Evolutionary conservation across 2,329 filamentous ascomycete genomes (phyloP).

Genomic region (Chaetomium olivaceum): DNA sequence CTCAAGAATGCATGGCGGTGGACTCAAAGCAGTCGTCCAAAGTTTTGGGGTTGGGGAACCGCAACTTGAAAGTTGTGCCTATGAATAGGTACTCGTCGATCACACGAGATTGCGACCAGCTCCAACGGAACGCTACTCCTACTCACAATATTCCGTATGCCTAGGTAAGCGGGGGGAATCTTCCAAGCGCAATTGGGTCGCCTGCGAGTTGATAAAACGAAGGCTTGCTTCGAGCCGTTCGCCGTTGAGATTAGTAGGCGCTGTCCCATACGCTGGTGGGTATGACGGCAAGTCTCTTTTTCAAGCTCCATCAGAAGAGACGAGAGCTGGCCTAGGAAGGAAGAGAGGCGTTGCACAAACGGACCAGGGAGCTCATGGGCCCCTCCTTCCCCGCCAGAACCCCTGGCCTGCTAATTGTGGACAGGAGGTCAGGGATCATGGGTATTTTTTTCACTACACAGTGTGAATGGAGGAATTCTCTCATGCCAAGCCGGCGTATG

Average conservation of each 20-base stretch:
- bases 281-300: background rate
- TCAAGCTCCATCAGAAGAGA: background rate
- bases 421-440: background rate
- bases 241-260: background rate
- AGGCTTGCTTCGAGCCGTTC: background rate
- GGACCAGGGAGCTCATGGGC: constrained; percentile 17
- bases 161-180: background rate
- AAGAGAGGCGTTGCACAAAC: background rate
- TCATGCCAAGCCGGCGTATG: constrained; percentile 26
- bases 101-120: background rate
- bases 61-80: background rate
- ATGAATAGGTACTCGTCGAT: background rate
- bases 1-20: constrained; percentile 25
- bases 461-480: background rate
- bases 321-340: background rate
- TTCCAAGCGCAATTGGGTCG: background rate
- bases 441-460: background rate
- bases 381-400: constrained; percentile 21
- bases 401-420: constrained; percentile 20
- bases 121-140: background rate
- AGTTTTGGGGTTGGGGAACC: background rate
- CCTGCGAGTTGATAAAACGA: background rate
- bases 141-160: background rate
- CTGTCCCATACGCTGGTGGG: background rate
- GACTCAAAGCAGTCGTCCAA: constrained; percentile 13